phyloP scores from a whole-genome alignment of 78 protist genomes.

The Cavenderia fasciculata region DNA sequence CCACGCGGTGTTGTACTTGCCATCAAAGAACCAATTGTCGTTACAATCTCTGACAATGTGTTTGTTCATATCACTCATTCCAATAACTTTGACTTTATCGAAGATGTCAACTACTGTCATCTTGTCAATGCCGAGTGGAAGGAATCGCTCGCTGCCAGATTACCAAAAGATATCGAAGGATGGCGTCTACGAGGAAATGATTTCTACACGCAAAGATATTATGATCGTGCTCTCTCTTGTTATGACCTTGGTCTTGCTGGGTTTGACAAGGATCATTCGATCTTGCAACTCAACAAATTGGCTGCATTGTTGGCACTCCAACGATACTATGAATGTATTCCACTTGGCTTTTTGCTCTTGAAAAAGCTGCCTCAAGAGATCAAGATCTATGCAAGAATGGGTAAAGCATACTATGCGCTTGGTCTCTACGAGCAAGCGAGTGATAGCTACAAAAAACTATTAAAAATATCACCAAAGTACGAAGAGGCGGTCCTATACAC shows the following conservation, averaged over 20 bases:
- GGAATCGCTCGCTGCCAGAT: neutral
- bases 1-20: conserved; percentile 15
- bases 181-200: conserved; percentile 31
- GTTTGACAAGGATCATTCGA: neutral
- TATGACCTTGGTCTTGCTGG: neutral
- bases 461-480: neutral
- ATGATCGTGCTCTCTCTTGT: neutral
- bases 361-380: neutral
- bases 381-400: neutral
- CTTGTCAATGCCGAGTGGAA: neutral
- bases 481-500: no score
- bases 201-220: neutral
- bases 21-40: conserved; percentile 10
- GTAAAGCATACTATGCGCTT: neutral
- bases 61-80: neutral
- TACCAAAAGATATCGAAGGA: conserved; percentile 3
- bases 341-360: neutral
- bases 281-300: neutral
- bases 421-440: conserved; percentile 22
- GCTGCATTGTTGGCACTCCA: conserved; percentile 3
- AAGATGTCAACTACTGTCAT: neutral
- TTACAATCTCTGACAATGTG: neutral
- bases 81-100: neutral
- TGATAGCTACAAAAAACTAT: neutral
- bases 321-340: conserved; percentile 30